Conservation (phyloP, 1,284 basidiomycete genomes). For the Naganishia liquefaciens region DNA sequence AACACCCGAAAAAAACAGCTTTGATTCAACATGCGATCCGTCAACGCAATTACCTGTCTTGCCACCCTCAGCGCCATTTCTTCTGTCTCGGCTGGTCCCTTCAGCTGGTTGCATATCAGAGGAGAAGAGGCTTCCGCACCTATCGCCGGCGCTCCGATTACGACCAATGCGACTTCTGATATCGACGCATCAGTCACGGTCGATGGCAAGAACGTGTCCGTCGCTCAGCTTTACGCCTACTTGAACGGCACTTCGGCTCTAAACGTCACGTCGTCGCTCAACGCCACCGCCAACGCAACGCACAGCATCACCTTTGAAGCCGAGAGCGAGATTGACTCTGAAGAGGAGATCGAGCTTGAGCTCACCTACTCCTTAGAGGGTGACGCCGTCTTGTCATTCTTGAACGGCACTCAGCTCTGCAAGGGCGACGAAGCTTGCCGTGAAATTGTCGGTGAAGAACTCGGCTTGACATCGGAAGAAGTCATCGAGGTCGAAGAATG, state of each 20-base stretch:
- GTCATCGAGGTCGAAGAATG: constrained; percentile 15
- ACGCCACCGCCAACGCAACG: constrained; percentile 20
- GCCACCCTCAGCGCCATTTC: constrained; percentile 25
- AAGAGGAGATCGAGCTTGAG: constrained; percentile 20
- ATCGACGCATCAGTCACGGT: constrained; percentile 12
- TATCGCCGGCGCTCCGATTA: not conserved
- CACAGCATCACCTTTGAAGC: constrained; percentile 21
- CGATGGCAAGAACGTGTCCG: constrained; percentile 19
- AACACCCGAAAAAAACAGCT: not conserved
- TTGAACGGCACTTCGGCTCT: constrained; percentile 15
- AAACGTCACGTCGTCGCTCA: constrained; percentile 19
- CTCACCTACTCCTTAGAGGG: constrained; percentile 17
- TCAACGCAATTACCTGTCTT: constrained; percentile 26
- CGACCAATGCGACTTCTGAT: not conserved
- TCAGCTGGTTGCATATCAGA: constrained; percentile 23
- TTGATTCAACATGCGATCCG: constrained; percentile 18
- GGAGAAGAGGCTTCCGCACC: not conserved
- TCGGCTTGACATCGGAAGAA: constrained; percentile 18
- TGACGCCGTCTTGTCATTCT: constrained; percentile 17
- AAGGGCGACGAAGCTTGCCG: constrained; percentile 12
- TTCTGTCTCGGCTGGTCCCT: constrained; percentile 21
- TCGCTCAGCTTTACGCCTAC: constrained; percentile 18
- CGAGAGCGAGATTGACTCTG: not conserved
- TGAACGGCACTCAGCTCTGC: constrained; percentile 25
- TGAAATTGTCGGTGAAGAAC: constrained; percentile 23